Conservation (phyloP, 495 filamentous ascomycete species). For the Podospora didyma region DNA sequence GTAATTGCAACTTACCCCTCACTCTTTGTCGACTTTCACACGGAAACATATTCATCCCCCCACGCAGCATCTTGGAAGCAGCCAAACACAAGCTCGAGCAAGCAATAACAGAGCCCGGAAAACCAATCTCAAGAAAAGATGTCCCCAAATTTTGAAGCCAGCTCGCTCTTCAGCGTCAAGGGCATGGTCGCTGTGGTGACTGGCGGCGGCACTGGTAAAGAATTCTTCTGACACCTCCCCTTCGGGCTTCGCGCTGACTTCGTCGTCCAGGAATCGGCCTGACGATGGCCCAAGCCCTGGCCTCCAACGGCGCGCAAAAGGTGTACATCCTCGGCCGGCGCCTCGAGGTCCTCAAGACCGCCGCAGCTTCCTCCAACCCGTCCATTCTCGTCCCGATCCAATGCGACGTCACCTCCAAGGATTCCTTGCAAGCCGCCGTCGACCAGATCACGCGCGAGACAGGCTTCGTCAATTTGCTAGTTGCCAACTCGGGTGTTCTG, state of each 20-base stretch:
- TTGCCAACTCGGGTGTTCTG: constrained; percentile 60
- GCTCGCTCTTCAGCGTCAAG: constrained; percentile 49
- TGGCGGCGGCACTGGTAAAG: constrained; percentile 61
- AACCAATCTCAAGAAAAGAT: neutral
- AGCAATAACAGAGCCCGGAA: no score
- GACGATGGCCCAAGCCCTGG: constrained; percentile 62
- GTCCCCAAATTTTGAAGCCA: constrained; percentile 12
- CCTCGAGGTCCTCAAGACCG: constrained; percentile 44
- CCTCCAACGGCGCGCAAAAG: constrained; percentile 56
- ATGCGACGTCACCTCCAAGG: constrained; percentile 62
- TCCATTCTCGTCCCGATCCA: constrained; percentile 50
- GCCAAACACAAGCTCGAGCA: no score
- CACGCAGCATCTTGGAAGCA: no score
- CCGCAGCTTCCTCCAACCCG: constrained; percentile 21
- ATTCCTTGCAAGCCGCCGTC: constrained; percentile 52
- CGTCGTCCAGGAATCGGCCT: constrained; percentile 68
- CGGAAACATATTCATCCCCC: no score
- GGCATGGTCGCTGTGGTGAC: constrained; percentile 60
- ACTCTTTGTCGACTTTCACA: no score
- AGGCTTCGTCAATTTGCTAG: constrained; percentile 57
- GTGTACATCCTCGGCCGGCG: constrained; percentile 69
- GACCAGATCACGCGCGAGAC: constrained; percentile 40
- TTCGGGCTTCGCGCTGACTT: no score
- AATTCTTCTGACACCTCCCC: constrained; percentile 60
- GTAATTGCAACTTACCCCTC: no score